Evolutionary conservation across 306 rosid species (phyloP), one percentile per base, ranked within the genome.

Genomic region (Ochetophila trinervis): DNA sequence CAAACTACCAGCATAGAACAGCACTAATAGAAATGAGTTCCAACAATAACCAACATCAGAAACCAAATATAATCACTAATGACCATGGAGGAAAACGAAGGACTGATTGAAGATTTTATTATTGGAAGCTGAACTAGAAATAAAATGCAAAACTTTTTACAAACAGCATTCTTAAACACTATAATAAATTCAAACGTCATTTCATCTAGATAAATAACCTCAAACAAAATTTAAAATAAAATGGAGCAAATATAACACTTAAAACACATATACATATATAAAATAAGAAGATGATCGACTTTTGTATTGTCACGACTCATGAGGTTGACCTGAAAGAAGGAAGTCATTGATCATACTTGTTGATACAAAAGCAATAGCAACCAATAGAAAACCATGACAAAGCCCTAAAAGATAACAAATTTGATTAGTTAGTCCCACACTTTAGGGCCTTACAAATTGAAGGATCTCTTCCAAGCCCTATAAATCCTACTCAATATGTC

Each of bases 301-400:
- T 2, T n/a, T 53, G 13, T 5, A 10, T 1, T 37, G 8, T 37
- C 11, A 67, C 47, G 63, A n/a, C n/a, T n/a, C n/a, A n/a, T n/a
- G n/a, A 56, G 8, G 40, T 66, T 65, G 83, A 90, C 99, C 97
- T 81, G 84, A 93, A 93, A 85, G 83, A 90, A 24, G 90, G 96
- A 18, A 87, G 97, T 50, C 96, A 88, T 69, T 86, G 94, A 51
- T 81, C 96, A 57, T 86, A 93, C 85, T 93, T 93, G 86, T 90
- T 88, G 61, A 93, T 93, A 74, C 96, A 93, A 59, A 83, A 93
- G 76, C 90, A 93, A 80, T 93, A 93, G 84, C 99, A n/a, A n/a
- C n/a, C n/a, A n/a, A n/a, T n/a, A n/a, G n/a, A n/a, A n/a, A n/a
- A n/a, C n/a, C n/a, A n/a, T n/a, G n/a, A n/a, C n/a, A 88, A 88